phyloP scores from a whole-genome alignment of 768 basidiomycete genomes.

The Russula foetens region DNA sequence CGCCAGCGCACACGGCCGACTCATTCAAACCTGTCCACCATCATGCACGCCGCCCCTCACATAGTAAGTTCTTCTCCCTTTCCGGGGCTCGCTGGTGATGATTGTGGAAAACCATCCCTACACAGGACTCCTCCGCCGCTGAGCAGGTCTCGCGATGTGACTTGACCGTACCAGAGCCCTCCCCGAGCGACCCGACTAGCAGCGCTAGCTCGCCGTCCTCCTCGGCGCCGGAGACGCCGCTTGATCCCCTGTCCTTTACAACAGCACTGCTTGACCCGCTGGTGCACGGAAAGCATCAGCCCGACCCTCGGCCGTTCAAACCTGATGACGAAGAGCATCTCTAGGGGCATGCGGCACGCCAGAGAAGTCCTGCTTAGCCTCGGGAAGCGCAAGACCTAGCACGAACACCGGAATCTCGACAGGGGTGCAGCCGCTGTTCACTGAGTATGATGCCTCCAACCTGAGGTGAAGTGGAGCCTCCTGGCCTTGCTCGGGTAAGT shows the following conservation, averaged over 20 bases:
- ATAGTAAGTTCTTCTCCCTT: slow-evolving; percentile 1
- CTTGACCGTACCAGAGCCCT: slow-evolving; percentile 8
- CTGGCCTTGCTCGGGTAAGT: neutral
- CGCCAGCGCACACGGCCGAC: too few relatives aligned
- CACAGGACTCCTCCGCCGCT: slow-evolving; percentile 6
- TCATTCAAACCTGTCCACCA: neutral
- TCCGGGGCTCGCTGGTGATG: neutral
- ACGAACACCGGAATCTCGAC: neutral
- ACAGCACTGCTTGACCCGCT: neutral
- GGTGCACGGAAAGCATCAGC: slow-evolving; percentile 11
- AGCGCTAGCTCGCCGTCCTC: slow-evolving; percentile 5
- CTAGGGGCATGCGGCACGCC: slow-evolving; percentile 8
- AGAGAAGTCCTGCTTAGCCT: slow-evolving; percentile 2
- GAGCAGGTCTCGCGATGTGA: slow-evolving; percentile 15
- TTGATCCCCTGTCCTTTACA: neutral
- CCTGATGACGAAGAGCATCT: neutral
- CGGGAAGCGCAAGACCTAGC: slow-evolving; percentile 9
- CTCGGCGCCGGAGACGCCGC: slow-evolving; percentile 3
- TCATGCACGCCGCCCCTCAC: slow-evolving; percentile 9
- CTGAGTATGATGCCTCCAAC: neutral
- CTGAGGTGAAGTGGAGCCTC: neutral
- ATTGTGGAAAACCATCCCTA: neutral
- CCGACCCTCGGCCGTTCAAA: slow-evolving; percentile 3
- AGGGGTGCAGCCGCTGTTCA: neutral
- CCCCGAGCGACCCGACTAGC: slow-evolving; percentile 5